These are phyloP conservation scores for Dillenia turbinata DNA, from an alignment of 164 flowering plant genomes.

Conservation along the genomic window DNA sequence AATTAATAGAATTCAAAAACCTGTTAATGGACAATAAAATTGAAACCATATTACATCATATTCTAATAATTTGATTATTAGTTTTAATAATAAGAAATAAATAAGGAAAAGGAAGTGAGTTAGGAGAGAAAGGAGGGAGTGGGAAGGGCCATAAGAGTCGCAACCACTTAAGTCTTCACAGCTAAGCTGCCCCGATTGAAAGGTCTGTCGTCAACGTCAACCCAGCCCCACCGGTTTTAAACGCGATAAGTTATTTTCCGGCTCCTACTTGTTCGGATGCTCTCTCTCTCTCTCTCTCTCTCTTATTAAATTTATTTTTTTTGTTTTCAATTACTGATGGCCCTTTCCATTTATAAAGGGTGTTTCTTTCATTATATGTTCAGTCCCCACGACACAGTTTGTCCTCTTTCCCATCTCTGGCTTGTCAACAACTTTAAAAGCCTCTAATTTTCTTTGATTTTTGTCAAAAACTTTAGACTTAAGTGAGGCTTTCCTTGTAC, in stretches of 20 bases:
- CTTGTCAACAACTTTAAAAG: no score
- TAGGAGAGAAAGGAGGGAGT: not conserved
- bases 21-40: no score
- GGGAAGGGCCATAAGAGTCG: not conserved
- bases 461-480: no score
- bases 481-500: no score
- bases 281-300: not conserved
- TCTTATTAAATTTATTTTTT: no score
- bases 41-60: no score
- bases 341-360: conserved; percentile 16
- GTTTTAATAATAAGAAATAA: not conserved
- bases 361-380: not conserved
- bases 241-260: not conserved
- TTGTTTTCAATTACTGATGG: not conserved
- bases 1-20: no score
- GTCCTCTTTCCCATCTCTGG: no score
- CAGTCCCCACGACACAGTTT: no score
- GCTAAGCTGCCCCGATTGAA: not conserved
- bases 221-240: no score
- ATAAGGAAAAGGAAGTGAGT: conserved; percentile 1
- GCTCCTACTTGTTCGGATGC: conserved; percentile 17
- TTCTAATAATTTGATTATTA: no score
- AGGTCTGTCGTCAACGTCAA: conserved; percentile 9
- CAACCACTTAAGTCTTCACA: conserved; percentile 5
- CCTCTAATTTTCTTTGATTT: no score